Base-by-base conservation (phyloP, 805 yeast genomes). In the Saccharomycopsis fermentans region DNA sequence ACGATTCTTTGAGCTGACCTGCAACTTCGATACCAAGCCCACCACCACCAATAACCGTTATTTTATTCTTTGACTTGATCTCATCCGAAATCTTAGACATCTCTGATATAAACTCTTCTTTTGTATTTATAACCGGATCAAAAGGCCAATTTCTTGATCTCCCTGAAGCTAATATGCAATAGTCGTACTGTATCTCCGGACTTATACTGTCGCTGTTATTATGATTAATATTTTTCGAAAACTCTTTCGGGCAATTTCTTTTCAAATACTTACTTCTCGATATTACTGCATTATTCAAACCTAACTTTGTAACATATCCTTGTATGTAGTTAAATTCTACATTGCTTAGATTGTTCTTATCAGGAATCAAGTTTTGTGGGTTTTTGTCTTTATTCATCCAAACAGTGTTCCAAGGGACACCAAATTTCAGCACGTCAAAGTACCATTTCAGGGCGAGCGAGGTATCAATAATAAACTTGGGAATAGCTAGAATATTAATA, bases 91-190 rank as follows among this genome's bases (percentile, higher is more conserved):
- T n/a, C 67, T 65, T 0, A 64, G 62, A 55, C 81, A 80, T 79
- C 62, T 81, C 84, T 19, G 66, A 59, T 29, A 74, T 58, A 62
- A 70, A 79, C 6, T 65, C 66, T 17, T 70, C 70, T 55, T 65
- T 68, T 12, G 75, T 74, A 52, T 62, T 63, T 0, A 77, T 81
- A n/a, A 69, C 64, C 2, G 83, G 84, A 37, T 80, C 79, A 39
- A 78, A 74, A 14, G 84, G 84, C 81, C 82, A 79, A 48, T 70
- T 68, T 60, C 84, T 68, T 56, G 78, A 70, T 65, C 83, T 69
- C 1, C 84, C 84, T 1, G 78, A 67, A 4, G 82, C 80, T 56
- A 73, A 65, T 11, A 80, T 69, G 21, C 74, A 75, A 62, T 77
- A 79, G 62, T 80, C 81, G 65, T 79, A 80, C 0, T 58, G 59